A percentile compares a stretch with the other conserved stretches of the same genome.
Conservation (phyloP, 208 protist species). For the Leishmania mexicana region DNA sequence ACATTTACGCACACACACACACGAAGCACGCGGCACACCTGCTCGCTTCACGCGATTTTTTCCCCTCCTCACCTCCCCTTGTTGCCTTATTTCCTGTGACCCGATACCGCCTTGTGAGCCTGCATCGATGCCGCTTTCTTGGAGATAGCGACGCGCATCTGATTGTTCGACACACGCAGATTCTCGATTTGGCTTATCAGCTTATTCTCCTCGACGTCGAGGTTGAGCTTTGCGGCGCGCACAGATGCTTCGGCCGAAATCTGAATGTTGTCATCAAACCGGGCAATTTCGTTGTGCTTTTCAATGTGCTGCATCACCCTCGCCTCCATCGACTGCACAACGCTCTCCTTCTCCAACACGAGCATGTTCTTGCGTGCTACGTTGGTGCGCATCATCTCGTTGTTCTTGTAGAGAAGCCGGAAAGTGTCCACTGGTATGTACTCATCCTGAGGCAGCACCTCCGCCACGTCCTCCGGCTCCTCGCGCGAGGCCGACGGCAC, state of each 20-base stretch:
- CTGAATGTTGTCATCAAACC: constrained; percentile 55
- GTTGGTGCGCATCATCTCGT: constrained; percentile 79
- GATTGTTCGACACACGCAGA: constrained; percentile 49
- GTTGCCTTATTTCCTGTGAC: not conserved
- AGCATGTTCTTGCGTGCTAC: constrained; percentile 91
- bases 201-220: constrained; percentile 32
- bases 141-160: constrained; percentile 37
- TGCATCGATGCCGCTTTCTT: not conserved
- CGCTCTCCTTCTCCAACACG: constrained; percentile 87
- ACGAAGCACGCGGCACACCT: not conserved
- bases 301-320: constrained; percentile 61
- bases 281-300: constrained; percentile 52
- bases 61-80: not conserved
- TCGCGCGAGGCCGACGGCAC: constrained; percentile 73
- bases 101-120: not conserved
- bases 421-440: constrained; percentile 84
- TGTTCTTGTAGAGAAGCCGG: constrained; percentile 87
- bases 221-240: constrained; percentile 9
- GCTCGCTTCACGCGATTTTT: no score
- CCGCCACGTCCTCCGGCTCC: constrained; percentile 76
- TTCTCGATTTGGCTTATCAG: constrained; percentile 43
- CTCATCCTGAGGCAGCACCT: constrained; percentile 82
- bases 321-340: constrained; percentile 78
- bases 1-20: not conserved
- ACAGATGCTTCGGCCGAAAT: constrained; percentile 13